Evolutionary conservation across 768 basidiomycete genomes (phyloP).

Genomic region (Pleurotus eryngii): DNA sequence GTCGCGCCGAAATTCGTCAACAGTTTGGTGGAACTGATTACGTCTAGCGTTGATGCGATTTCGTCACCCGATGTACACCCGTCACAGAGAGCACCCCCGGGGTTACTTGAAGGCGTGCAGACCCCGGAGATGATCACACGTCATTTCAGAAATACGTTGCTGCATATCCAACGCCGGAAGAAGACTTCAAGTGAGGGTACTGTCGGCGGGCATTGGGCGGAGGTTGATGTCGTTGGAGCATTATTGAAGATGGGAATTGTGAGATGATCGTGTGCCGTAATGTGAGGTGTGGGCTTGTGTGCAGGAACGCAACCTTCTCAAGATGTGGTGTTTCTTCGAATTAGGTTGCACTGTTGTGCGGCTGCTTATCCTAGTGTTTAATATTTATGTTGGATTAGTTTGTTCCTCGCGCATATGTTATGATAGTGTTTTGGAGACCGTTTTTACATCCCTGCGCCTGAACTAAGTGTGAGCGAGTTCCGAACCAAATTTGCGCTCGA

Average conservation of each 20-base stretch:
- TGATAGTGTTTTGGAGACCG: neutral
- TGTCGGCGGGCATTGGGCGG: slow-evolving; percentile 50
- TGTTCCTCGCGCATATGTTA: neutral
- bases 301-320: neutral
- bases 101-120: slow-evolving; percentile 88
- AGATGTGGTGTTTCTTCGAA: neutral
- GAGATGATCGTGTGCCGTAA: slow-evolving; percentile 37
- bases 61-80: slow-evolving; percentile 86
- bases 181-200: slow-evolving; percentile 29
- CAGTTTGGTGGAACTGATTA: slow-evolving; percentile 93
- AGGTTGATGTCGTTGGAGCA: slow-evolving; percentile 87
- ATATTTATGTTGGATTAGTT: neutral
- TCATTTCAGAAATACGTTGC: slow-evolving; percentile 90
- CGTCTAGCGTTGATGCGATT: slow-evolving; percentile 90
- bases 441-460: too few relatives aligned
- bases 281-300: neutral
- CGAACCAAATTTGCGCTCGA: too few relatives aligned
- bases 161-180: slow-evolving; percentile 80
- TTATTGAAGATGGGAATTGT: slow-evolving; percentile 84
- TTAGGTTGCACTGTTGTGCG: too few relatives aligned
- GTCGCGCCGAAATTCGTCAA: slow-evolving; percentile 96
- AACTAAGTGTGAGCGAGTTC: too few relatives aligned
- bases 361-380: neutral
- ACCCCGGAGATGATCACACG: slow-evolving; percentile 91
- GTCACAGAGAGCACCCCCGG: slow-evolving; percentile 81